These are phyloP conservation scores for Hanseniaspora taiwanica DNA, from an alignment of 805 yeast genomes.

Conservation along the genomic window DNA sequence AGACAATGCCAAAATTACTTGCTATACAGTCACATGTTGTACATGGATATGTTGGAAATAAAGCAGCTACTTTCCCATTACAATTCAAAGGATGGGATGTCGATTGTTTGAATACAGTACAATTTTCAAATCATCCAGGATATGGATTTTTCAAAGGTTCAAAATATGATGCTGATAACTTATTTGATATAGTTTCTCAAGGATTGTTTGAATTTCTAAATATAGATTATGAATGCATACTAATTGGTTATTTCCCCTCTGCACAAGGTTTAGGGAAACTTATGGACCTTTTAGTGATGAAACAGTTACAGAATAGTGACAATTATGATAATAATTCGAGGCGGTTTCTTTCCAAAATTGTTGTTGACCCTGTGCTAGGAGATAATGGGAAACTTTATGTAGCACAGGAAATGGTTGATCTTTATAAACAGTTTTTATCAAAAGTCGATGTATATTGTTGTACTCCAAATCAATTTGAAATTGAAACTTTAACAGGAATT, in stretches of 20 bases:
- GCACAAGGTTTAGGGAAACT: slow-evolving; percentile 41
- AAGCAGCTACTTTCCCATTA: slow-evolving; percentile 81
- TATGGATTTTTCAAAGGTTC: slow-evolving; percentile 57
- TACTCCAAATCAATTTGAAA: slow-evolving; percentile 68
- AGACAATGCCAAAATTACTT: slow-evolving; percentile 20
- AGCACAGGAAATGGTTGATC: slow-evolving; percentile 37
- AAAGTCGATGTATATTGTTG: slow-evolving; percentile 34
- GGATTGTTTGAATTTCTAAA: slow-evolving; percentile 41
- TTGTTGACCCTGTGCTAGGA: slow-evolving; percentile 86
- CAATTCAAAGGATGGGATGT: slow-evolving; percentile 84
- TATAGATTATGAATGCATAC: slow-evolving; percentile 44
- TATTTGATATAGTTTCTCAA: slow-evolving; percentile 34
- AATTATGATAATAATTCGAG: not conserved
- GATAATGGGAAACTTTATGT: slow-evolving; percentile 82
- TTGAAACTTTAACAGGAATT: slow-evolving; percentile 43
- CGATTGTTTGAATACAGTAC: slow-evolving; percentile 77
- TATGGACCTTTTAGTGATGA: slow-evolving; percentile 14
- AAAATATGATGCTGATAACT: slow-evolving; percentile 28
- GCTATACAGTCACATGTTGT: slow-evolving; percentile 82
- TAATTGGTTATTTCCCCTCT: slow-evolving; percentile 73
- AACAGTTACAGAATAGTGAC: slow-evolving; percentile 9
- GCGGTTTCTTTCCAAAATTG: slow-evolving; percentile 31
- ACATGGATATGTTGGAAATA: slow-evolving; percentile 92
- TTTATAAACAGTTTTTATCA: slow-evolving; percentile 35
- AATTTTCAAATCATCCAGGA: slow-evolving; percentile 87